Percentiles rank a stretch among this genome's conserved stretches.
Evolutionary conservation across 2,329 filamentous ascomycete species (phyloP).

Genomic region (Scortechinia acanthostroma): DNA sequence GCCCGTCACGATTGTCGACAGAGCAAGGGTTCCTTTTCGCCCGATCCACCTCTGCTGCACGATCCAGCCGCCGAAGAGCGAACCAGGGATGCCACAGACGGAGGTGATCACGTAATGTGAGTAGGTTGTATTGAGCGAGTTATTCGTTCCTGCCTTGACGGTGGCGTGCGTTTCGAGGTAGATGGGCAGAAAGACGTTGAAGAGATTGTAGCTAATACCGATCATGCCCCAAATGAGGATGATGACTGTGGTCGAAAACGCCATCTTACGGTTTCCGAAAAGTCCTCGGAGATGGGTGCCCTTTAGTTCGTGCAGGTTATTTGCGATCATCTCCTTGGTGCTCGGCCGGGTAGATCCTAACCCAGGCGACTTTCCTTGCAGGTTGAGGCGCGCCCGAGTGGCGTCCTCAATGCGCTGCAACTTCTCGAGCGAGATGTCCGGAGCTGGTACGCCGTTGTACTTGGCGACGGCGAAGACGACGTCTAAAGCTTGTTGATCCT

Average conservation of each 20-base stretch:
- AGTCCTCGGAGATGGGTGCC: constrained; percentile 60
- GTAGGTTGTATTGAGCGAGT: constrained; percentile 47
- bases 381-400: too few relatives aligned
- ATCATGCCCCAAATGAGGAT: constrained; percentile 81
- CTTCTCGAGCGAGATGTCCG: too few relatives aligned
- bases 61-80: constrained; percentile 66
- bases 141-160: constrained; percentile 11
- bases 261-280: constrained; percentile 44
- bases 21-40: constrained; percentile 66
- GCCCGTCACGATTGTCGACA: constrained; percentile 60
- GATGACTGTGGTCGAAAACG: constrained; percentile 42
- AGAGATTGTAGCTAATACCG: constrained; percentile 80
- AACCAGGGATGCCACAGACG: constrained; percentile 70
- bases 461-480: constrained; percentile 74
- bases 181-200: constrained; percentile 85
- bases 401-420: too few relatives aligned
- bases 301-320: constrained; percentile 60
- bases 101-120: constrained; percentile 79
- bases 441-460: too few relatives aligned
- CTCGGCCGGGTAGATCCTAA: constrained; percentile 49
- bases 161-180: constrained; percentile 60
- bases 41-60: constrained; percentile 61
- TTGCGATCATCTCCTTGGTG: constrained; percentile 29
- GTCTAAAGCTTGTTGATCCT: constrained; percentile 72
- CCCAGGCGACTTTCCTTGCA: too few relatives aligned